phyloP scores from a whole-genome alignment of 495 filamentous ascomycete genomes.

The Trichocladium uniseriatum region DNA sequence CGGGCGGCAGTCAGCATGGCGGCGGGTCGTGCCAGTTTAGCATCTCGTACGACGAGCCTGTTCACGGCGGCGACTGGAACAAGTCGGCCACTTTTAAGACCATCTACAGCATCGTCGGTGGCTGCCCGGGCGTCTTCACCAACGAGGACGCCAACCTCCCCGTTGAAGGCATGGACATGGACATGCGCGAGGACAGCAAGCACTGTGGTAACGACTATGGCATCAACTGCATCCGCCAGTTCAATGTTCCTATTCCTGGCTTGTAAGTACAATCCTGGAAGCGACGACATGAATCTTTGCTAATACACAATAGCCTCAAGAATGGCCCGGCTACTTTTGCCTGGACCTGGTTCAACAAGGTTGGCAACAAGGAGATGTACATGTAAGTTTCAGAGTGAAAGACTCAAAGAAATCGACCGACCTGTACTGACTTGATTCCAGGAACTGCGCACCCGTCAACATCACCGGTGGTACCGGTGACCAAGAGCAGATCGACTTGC shows the following conservation, averaged over 20 bases:
- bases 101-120: conserved; percentile 61
- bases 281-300: too few species aligned
- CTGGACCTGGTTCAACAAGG: conserved; percentile 53
- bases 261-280: conserved; percentile 11
- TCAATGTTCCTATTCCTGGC: conserved; percentile 18
- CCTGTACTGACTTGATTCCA: too few species aligned
- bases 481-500: conserved; percentile 20
- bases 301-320: conserved; percentile 6
- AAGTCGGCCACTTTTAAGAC: conserved; percentile 48
- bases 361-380: conserved; percentile 53
- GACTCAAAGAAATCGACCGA: too few species aligned
- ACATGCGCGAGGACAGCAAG: conserved; percentile 6
- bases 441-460: conserved; percentile 46
- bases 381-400: too few species aligned
- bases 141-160: conserved; percentile 27
- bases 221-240: conserved; percentile 19
- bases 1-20: conserved; percentile 53
- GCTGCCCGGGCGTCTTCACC: conserved; percentile 46
- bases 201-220: conserved; percentile 18
- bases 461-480: conserved; percentile 36
- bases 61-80: conserved; percentile 31
- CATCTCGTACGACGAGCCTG: conserved; percentile 55
- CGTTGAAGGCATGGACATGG: conserved; percentile 11
- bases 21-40: conserved; percentile 75
- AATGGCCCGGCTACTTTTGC: conserved; percentile 36